Base-by-base conservation (phyloP, 2,329 filamentous ascomycete species). In the Cordyceps militaris region DNA sequence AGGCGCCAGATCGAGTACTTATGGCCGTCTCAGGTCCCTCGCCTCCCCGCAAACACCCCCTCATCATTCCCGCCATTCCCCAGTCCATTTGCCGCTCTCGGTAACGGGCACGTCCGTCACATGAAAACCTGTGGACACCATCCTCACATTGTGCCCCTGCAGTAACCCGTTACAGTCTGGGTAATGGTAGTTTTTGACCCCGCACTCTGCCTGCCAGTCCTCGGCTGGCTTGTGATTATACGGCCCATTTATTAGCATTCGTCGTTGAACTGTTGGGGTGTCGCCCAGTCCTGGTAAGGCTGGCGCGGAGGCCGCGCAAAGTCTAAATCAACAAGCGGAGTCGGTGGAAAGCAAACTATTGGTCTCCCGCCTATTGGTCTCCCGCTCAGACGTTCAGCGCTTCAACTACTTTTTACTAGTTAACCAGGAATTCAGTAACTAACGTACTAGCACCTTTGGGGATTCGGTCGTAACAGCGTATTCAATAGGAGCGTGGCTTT, bases 171-270 rank as follows among this genome's bases (percentile, higher is more conserved):
- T 9, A 10, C 14, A 23, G 9, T n/a, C 28, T 56, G 53, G 53
- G 53, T 56, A 56, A 56, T 43, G 43, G 43, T 32, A 26, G 21
- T 19, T 38, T n/a, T n/a, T 30, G 30, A 56, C 53, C 53, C 53
- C 53, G 53, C 53, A 56, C 26, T 56, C 32, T 28, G 3, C n/a
- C 14, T 7, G 23, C n/a, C 6, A 30, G 32, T 24, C 34, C 53
- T 56, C 43, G 48, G 34, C 50, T 38, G 24, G 32, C 53, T 56
- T 48, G 43, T 48, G 32, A 48, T 54, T 23, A 5, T 8, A 3
- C 38, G 48, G 40, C 28, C 51, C 51, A 34, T 34, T n/a, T 24
- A n/a, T 34, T 44, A 34, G 38, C 38, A 24, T 28, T n/a, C n/a
- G 23, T 8, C 34, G 1, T 11, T 24, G 28, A 14, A 28, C 13